Conservation (phyloP, 306 rosid species). For the Lotus japonicus region DNA sequence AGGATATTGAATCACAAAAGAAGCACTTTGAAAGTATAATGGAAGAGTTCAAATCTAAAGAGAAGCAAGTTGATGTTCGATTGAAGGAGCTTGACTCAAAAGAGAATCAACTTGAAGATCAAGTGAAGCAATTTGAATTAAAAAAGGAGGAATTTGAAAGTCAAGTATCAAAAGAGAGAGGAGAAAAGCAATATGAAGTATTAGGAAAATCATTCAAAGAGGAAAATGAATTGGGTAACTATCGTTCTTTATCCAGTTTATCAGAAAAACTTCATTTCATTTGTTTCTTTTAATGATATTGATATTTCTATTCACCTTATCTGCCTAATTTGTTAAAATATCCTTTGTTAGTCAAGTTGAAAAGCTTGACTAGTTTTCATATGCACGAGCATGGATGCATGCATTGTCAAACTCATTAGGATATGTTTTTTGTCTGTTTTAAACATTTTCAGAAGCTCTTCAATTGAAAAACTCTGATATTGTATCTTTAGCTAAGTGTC, state of each 20-base stretch:
- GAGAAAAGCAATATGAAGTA: constrained; percentile 8
- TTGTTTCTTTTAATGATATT: neutral
- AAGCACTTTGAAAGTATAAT: constrained; percentile 10
- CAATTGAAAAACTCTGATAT: neutral
- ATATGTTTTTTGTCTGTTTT: neutral
- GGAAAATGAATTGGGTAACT: constrained; percentile 33
- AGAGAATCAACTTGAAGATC: neutral
- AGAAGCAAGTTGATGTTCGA: constrained; percentile 3
- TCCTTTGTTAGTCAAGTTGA: neutral
- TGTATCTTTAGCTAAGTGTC: neutral
- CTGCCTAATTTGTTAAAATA: neutral
- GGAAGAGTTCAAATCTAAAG: neutral
- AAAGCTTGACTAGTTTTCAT: neutral
- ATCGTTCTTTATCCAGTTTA: neutral
- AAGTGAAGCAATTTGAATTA: constrained; percentile 2
- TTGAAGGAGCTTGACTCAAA: neutral
- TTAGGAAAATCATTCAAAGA: constrained; percentile 2
- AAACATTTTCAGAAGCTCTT: neutral
- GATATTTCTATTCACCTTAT: neutral
- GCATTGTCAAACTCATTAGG: neutral
- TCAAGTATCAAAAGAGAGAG: neutral
- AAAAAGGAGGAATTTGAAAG: constrained; percentile 21
- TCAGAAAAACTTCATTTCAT: neutral
- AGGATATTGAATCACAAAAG: neutral
- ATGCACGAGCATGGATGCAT: neutral